Percentiles rank a stretch among this genome's conserved stretches.
phyloP scores from a whole-genome alignment of 306 rosid genomes.

The Casuarina equisetifolia region DNA sequence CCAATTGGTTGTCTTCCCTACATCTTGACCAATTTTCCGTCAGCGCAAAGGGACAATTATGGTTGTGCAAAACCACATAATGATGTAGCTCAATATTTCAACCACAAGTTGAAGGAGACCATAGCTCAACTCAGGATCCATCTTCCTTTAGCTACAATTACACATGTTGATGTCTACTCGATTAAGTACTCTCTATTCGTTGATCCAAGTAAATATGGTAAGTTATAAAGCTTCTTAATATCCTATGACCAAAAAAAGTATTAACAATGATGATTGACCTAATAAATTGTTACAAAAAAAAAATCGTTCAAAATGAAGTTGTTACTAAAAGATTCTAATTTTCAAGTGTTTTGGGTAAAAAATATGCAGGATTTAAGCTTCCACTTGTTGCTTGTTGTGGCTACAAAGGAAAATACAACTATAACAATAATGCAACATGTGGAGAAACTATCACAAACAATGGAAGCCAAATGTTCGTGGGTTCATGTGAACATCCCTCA shows the following conservation, averaged over 20 bases:
- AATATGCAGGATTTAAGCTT: constrained; percentile 46
- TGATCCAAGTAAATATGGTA: constrained; percentile 47
- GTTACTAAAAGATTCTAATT: no score
- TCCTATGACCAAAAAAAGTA: no score
- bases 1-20: constrained; percentile 40
- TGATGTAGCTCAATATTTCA: constrained; percentile 52
- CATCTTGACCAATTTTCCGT: constrained; percentile 16
- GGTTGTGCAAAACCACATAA: constrained; percentile 60
- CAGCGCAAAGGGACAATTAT: constrained; percentile 24
- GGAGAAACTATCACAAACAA: no score
- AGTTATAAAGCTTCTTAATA: no score
- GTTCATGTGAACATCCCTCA: background rate
- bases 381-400: constrained; percentile 54
- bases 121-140: constrained; percentile 43
- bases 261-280: no score
- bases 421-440: background rate
- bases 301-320: background rate
- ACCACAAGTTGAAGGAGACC: constrained; percentile 46
- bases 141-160: constrained; percentile 52
- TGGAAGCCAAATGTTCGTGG: background rate
- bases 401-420: constrained; percentile 50
- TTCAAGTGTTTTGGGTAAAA: no score
- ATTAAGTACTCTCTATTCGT: constrained; percentile 34
- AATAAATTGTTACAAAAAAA: no score
- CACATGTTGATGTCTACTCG: constrained; percentile 53